Conservation (phyloP, 257 asterid genomes). For the Nicotiana benthamiana region DNA sequence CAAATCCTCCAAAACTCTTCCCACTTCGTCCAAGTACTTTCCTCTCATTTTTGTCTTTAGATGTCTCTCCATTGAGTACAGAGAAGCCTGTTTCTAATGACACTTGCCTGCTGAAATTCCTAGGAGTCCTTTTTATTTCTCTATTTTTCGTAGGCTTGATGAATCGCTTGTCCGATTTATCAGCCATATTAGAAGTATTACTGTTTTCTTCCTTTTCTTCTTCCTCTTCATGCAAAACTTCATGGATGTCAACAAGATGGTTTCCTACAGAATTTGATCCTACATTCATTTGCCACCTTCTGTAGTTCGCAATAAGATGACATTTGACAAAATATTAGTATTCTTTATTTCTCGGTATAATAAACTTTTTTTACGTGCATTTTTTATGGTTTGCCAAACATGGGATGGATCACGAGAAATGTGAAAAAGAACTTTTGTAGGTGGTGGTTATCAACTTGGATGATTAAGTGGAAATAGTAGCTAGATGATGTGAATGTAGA, state of each 20-base stretch:
- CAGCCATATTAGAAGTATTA: background rate
- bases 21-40: conserved; percentile 61
- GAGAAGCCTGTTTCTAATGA: conserved; percentile 85
- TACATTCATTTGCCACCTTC: conserved; percentile 30
- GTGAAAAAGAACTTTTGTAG: background rate
- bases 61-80: conserved; percentile 37
- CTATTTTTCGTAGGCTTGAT: conserved; percentile 16
- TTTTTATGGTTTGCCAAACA: background rate
- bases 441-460: background rate
- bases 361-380: background rate
- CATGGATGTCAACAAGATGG: conserved; percentile 64
- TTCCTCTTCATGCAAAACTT: conserved; percentile 43
- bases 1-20: conserved; percentile 65
- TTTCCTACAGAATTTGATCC: conserved; percentile 28
- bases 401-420: conserved; percentile 28
- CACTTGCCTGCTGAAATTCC: conserved; percentile 59
- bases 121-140: conserved; percentile 28
- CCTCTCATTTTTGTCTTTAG: conserved; percentile 22
- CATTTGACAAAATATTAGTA: background rate
- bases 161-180: conserved; percentile 18
- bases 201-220: conserved; percentile 17
- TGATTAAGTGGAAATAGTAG: background rate
- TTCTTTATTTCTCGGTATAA: background rate
- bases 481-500: background rate
- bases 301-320: background rate